phyloP scores from a whole-genome alignment of 129 eudicot genomes.

The Saussurea involucrata region DNA sequence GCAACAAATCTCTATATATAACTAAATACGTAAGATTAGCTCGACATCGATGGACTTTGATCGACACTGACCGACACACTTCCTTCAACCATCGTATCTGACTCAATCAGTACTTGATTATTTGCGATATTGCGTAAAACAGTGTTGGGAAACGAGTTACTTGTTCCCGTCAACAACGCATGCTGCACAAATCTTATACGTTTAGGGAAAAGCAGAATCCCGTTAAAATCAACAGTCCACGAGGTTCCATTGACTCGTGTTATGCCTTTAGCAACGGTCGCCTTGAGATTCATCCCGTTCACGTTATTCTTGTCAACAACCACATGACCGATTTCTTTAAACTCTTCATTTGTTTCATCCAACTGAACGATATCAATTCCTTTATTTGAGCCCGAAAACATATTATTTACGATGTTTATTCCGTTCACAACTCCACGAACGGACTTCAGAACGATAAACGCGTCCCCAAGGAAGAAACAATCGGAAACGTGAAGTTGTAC shows the following conservation, averaged over 20 bases:
- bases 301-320: conserved; percentile 51
- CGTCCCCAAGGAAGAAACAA: conserved; percentile 78
- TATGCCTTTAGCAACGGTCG: conserved; percentile 51
- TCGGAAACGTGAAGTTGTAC: conserved; percentile 63
- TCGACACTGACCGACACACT: conserved; percentile 51
- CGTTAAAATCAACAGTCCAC: conserved; percentile 53
- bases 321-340: conserved; percentile 48
- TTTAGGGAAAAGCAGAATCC: conserved; percentile 51
- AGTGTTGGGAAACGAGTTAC: conserved; percentile 48
- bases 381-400: conserved; percentile 62
- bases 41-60: conserved; percentile 45
- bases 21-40: background rate
- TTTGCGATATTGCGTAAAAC: conserved; percentile 54
- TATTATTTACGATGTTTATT: conserved; percentile 63
- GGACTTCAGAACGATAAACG: conserved; percentile 53
- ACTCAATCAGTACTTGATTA: conserved; percentile 52
- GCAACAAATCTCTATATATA: background rate
- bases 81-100: conserved; percentile 40
- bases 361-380: conserved; percentile 60
- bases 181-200: conserved; percentile 57
- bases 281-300: conserved; percentile 56
- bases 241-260: conserved; percentile 52
- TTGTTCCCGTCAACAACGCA: conserved; percentile 35
- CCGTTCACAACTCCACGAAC: conserved; percentile 57
- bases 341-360: conserved; percentile 37